Evolutionary conservation across 257 asterid genomes (phyloP), one percentile per base, ranked within the genome.

Genomic region (Verbascum thapsus): DNA sequence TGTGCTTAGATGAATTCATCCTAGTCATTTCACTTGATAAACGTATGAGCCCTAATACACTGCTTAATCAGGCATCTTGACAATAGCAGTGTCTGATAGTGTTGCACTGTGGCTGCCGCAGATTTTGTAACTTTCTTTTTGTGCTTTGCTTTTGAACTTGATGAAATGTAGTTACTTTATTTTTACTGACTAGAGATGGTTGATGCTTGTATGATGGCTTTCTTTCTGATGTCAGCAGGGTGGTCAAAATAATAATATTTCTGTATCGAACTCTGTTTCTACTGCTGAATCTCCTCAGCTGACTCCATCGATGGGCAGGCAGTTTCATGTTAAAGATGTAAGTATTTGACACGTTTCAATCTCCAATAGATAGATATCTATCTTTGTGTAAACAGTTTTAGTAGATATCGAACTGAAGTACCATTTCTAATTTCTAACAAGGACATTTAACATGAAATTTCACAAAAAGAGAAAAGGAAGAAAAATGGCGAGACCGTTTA

Each of bases 171-270:
- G 23, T 55, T 67, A 38, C 17, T 47, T 26, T 40, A 45, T 12
- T 53, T 40, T 53, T 22, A 23, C 49, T 47, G 32, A 39, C 67
- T 49, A 37, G 40, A 35, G 61, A 51, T 75, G 71, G 20, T 53
- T 69, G 15, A 72, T 58, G 43, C 47, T 59, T 68, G 30, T 20
- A 41, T 68, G 69, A 57, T 67, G 65, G 42, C 70, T 51, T 59
- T 68, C 65, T 69, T 67, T 74, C 54, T 26, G 32, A 57, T 70
- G 64, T 22, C 86, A 88, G 95, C 86, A 88, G 95, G 87, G 60
- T 70, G 76, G 72, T 74, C 87, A 66, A 69, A 69, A 73, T 77
- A 83, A 75, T 68, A 83, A 72, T 63, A 62, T 63, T 63, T 44
- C 79, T 52, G 68, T 59, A 45, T 63, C 57, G 53, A 78, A 72